A percentile compares a stretch with the other conserved stretches of the same genome.
phyloP scores from a whole-genome alignment of 495 filamentous ascomycete genomes.

The Staphylotrichum longicolle region DNA sequence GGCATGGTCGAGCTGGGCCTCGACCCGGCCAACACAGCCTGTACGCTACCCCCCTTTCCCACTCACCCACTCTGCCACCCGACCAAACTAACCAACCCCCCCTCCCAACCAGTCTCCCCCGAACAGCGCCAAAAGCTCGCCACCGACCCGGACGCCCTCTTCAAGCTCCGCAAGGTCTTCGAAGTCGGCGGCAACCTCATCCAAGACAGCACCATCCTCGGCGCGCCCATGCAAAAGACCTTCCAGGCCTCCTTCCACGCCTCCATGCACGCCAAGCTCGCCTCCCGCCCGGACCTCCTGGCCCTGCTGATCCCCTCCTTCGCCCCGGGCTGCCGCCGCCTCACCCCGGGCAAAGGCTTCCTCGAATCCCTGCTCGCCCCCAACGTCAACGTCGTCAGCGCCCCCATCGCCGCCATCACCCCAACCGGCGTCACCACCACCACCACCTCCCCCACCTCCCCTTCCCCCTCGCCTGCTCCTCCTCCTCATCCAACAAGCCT shows the following conservation, averaged over 20 bases:
- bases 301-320: conserved; percentile 55
- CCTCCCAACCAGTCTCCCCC: conserved; percentile 30
- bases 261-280: conserved; percentile 37
- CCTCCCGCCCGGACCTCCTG: conserved; percentile 38
- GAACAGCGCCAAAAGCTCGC: conserved; percentile 37
- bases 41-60: conserved; percentile 22
- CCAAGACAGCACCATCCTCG: conserved; percentile 39
- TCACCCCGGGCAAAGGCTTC: conserved; percentile 70
- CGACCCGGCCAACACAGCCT: conserved; percentile 36
- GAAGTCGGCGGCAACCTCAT: conserved; percentile 39
- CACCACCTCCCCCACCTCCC: conserved; percentile 54
- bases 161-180: conserved; percentile 43
- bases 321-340: conserved; percentile 65
- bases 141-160: conserved; percentile 32
- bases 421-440: conserved; percentile 50
- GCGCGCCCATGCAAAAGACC: conserved; percentile 33
- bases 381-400: conserved; percentile 61
- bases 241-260: conserved; percentile 26
- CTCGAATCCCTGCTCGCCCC: conserved; percentile 62
- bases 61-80: not conserved
- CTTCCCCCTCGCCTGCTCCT: conserved; percentile 64
- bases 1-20: conserved; percentile 42
- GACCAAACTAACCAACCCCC: not conserved
- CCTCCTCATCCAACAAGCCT: conserved; percentile 42
- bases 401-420: conserved; percentile 54